Percentiles rank a stretch among this genome's conserved stretches.
These are phyloP conservation scores for Boletellus ananas DNA, from an alignment of 768 basidiomycete species.

Conservation along the genomic window DNA sequence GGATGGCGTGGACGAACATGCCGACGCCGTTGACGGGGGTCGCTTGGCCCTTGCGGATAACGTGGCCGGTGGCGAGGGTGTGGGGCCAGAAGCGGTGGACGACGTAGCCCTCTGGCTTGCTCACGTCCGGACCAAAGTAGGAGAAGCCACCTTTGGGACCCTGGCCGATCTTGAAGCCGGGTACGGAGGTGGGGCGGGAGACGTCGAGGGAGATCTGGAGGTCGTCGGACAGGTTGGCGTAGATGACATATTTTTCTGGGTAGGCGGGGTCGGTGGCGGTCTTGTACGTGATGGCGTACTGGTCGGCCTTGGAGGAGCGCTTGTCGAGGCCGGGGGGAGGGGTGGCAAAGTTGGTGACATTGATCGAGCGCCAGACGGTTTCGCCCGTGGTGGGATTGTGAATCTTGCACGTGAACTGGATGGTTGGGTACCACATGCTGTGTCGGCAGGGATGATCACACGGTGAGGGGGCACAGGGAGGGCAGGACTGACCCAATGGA, in stretches of 20 bases:
- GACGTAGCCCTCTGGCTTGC: conserved; percentile 78
- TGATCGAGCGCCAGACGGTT: conserved; percentile 81
- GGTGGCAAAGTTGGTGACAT: conserved; percentile 74
- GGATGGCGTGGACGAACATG: conserved; percentile 94
- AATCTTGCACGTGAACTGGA: conserved; percentile 91
- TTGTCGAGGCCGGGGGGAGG: conserved; percentile 79
- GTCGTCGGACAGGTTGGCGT: conserved; percentile 73
- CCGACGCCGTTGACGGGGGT: conserved; percentile 57
- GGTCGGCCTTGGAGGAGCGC: conserved; percentile 80
- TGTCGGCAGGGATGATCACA: conserved; percentile 10
- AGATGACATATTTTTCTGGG: conserved; percentile 77
- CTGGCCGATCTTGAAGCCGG: conserved; percentile 89
- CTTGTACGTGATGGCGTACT: conserved; percentile 73
- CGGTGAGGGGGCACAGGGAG: conserved; percentile 5
- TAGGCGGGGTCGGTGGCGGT: conserved; percentile 49
- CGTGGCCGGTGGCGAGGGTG: conserved; percentile 54
- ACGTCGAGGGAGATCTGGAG: conserved; percentile 78
- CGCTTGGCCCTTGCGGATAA: conserved; percentile 65
- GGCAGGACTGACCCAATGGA: conserved; percentile 68
- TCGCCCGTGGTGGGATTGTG: conserved; percentile 75
- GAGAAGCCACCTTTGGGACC: conserved; percentile 87
- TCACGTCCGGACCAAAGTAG: conserved; percentile 71
- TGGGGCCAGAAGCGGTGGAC: conserved; percentile 91
- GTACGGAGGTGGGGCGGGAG: conserved; percentile 60
- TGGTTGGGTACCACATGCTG: conserved; percentile 90